Evolutionary conservation across 495 filamentous ascomycete species (phyloP), one percentile per base, ranked within the genome.

Genomic region (Penicillium cinerascens): DNA sequence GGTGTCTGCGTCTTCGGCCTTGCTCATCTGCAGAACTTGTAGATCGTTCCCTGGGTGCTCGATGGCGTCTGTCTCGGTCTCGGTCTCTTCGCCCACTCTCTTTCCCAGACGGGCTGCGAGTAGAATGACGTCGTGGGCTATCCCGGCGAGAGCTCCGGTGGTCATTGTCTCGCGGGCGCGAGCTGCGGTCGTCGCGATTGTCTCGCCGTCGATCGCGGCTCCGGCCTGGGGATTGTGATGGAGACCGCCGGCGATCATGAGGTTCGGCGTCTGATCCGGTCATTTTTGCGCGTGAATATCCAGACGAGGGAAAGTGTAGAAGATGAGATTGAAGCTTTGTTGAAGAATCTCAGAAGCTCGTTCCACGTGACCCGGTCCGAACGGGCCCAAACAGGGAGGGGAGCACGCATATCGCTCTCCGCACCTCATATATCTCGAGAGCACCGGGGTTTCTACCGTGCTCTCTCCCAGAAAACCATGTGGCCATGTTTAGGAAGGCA

Each of bases 401-500:
- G 51, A 54, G 25, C 38, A 37, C 29, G 10, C 29, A 13, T 10
- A 3, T 17, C 17, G 22, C 22, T n/a, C 42, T 42, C 11, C 42
- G 36, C 46, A 47, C 13, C 6, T 43, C 27, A 36, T 54, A 33
- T 27, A 35, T 38, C 17, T 47, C 25, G 38, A 44, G 56, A 65
- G 62, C 38, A 44, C 35, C 42, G 51, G 56, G 44, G 50, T 5
- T 52, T 29, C 20, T n/a, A 38, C 51, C 49, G 49, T 58, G 51
- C 56, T 61, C 61, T 61, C 56, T 43, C 39, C 36, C 8, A 10
- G 1, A 54, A 66, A 68, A 62, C 43, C 54, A 77, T 77, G 74
- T 56, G 59, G 68, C 55, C 57, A 77, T 77, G 74, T 59, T 68
- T 47, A 72, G 64, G 67, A 71, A 63, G 52, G 29, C 58, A 39